Evolutionary conservation across 306 rosid genomes (phyloP).

Genomic region (Inga leiocalycina): DNA sequence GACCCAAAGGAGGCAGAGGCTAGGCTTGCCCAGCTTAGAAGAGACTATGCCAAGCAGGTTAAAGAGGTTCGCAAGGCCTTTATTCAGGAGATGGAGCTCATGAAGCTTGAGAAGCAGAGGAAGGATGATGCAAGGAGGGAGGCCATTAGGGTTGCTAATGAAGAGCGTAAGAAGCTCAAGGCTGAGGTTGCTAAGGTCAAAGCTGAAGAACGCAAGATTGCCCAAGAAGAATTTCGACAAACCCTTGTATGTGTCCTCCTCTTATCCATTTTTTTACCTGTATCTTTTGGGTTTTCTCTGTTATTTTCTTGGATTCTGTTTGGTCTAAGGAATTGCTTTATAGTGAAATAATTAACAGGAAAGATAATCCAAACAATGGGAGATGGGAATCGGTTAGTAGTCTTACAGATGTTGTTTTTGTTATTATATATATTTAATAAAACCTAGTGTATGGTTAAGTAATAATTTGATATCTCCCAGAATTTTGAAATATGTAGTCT

Average conservation of each 20-base stretch:
- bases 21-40: constrained; percentile 61
- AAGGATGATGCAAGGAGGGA: constrained; percentile 71
- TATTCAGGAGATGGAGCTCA: constrained; percentile 65
- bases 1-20: constrained; percentile 75
- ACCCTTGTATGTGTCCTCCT: constrained; percentile 54
- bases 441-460: neutral
- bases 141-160: constrained; percentile 65
- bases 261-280: neutral
- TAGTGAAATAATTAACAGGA: neutral
- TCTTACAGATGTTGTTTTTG: neutral
- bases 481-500: neutral
- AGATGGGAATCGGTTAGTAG: neutral
- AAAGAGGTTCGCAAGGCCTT: constrained; percentile 72
- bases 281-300: neutral
- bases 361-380: neutral
- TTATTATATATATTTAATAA: neutral
- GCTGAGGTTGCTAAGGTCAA: constrained; percentile 70
- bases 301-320: neutral
- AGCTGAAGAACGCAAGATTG: constrained; percentile 66
- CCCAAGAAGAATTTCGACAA: constrained; percentile 66
- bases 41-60: constrained; percentile 81
- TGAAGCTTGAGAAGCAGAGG: constrained; percentile 64
- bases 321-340: neutral
- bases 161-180: constrained; percentile 74
- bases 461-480: neutral